Evolutionary conservation across 306 rosid species (phyloP).

Genomic region (Cucurbita pepo): DNA sequence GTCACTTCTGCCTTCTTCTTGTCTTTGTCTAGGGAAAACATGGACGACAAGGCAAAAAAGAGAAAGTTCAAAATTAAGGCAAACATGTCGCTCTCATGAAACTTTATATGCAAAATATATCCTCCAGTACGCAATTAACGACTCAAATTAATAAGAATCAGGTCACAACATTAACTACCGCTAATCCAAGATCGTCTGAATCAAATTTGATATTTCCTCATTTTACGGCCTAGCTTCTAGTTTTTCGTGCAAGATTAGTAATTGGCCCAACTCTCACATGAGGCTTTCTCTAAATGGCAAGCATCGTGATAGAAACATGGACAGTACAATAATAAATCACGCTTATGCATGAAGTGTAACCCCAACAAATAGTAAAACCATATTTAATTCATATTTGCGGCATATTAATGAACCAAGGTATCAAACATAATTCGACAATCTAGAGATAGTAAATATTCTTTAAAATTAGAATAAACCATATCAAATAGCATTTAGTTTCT

Average conservation of each 20-base stretch:
- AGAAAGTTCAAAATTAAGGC: neutral
- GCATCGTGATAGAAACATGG: neutral
- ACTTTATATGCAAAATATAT: neutral
- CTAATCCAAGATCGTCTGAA: neutral
- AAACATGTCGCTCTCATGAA: neutral
- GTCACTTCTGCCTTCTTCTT: constrained; percentile 28
- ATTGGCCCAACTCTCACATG: neutral
- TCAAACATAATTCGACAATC: neutral
- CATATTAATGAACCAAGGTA: neutral
- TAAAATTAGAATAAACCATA: neutral
- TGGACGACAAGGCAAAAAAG: neutral
- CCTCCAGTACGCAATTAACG: no score
- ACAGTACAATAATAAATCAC: neutral
- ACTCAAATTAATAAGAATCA: neutral
- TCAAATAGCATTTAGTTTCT: neutral
- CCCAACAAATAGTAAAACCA: neutral
- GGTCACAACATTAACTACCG: neutral
- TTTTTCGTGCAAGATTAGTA: neutral
- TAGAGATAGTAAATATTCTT: neutral
- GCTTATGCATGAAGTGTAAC: neutral
- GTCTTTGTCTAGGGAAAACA: constrained; percentile 32
- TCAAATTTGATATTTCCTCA: neutral
- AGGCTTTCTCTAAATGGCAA: neutral
- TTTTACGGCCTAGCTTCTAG: neutral
- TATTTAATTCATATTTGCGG: neutral